Conservation (phyloP, 805 yeast species). For the Pichia gijzeniarum region DNA sequence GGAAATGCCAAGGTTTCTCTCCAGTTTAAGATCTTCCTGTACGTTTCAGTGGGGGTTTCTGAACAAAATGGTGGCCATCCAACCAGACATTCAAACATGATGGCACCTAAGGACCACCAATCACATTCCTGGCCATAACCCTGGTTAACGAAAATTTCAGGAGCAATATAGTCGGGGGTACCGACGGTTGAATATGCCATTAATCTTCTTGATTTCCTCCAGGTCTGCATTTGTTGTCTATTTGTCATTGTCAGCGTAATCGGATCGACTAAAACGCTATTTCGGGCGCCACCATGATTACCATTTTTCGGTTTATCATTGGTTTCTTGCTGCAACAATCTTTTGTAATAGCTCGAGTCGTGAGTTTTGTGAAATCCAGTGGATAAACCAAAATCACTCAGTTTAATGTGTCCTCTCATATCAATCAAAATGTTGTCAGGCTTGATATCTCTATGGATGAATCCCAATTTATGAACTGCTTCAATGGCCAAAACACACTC, state of each 20-base stretch:
- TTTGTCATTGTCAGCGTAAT: conserved; percentile 93
- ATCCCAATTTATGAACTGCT: conserved; percentile 87
- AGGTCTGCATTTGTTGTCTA: conserved; percentile 90
- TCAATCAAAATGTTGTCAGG: conserved; percentile 84
- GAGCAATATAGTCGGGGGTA: conserved; percentile 94
- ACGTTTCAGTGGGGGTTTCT: conserved; percentile 91
- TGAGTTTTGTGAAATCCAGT: conserved; percentile 94
- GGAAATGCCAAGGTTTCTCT: conserved; percentile 84
- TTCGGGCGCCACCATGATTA: conserved; percentile 33
- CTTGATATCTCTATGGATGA: conserved; percentile 94
- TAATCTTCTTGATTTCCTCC: conserved; percentile 85
- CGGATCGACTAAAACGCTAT: conserved; percentile 86
- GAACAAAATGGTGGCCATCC: conserved; percentile 98
- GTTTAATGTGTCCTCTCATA: conserved; percentile 56
- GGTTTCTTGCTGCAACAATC: conserved; percentile 61
- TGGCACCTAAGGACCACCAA: conserved; percentile 97
- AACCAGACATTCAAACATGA: conserved; percentile 91
- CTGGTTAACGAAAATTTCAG: conserved; percentile 86
- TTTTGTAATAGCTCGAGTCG: conserved; percentile 80
- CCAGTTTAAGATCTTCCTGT: conserved; percentile 86
- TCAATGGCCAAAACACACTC: conserved; percentile 94
- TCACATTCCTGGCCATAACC: conserved; percentile 97
- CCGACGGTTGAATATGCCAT: conserved; percentile 98
- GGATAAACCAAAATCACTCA: conserved; percentile 72
- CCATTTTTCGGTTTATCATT: conserved; percentile 15